Evolutionary conservation across 345 rosid species (phyloP), one percentile per base, ranked within the genome.

Genomic region (Zanthoxylum bungeanum): DNA sequence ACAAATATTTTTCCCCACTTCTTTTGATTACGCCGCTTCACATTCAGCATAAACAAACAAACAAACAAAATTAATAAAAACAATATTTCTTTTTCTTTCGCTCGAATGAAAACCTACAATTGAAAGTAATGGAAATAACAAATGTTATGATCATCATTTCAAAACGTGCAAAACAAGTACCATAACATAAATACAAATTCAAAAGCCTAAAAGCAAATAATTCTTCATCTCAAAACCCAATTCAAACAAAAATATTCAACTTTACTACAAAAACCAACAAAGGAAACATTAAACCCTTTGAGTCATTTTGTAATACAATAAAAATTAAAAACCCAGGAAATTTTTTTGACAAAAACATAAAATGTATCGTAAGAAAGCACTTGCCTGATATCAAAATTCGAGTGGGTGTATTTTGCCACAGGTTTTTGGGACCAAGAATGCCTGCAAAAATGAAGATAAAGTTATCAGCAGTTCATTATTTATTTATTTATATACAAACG

Each of bases 161-260:
- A 34, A 4, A 65, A 27, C 52, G 3, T 9, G n/a, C n/a, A n/a
- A n/a, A n/a, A n/a, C n/a, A n/a, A n/a, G n/a, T n/a, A n/a, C n/a
- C n/a, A n/a, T n/a, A n/a, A n/a, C n/a, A n/a, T n/a, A n/a, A n/a
- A n/a, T n/a, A 21, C 27, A n/a, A 3, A 33, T 33, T 34, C 42
- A 66, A 66, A n/a, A 66, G n/a, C 49, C 21, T 51, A n/a, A n/a
- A n/a, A n/a, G n/a, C n/a, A n/a, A n/a, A 66, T 3, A 51, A 33
- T 33, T 7, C 28, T 21, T 36, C 50, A 39, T 40, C 25, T 39
- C 63, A 25, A 68, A 34, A 3, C 60, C 39, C 24, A n/a, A n/a
- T 21, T 52, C 21, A 67, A 52, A 39, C 36, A 33, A 24, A 34
- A 66, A 7, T 4, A 34, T 21, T 17, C 50, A 37, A 22, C 36